Percentiles rank a stretch among this genome's conserved stretches.
These are phyloP conservation scores for Neurospora crassa DNA, from an alignment of 2,329 filamentous ascomycete genomes.

Conservation along the genomic window DNA sequence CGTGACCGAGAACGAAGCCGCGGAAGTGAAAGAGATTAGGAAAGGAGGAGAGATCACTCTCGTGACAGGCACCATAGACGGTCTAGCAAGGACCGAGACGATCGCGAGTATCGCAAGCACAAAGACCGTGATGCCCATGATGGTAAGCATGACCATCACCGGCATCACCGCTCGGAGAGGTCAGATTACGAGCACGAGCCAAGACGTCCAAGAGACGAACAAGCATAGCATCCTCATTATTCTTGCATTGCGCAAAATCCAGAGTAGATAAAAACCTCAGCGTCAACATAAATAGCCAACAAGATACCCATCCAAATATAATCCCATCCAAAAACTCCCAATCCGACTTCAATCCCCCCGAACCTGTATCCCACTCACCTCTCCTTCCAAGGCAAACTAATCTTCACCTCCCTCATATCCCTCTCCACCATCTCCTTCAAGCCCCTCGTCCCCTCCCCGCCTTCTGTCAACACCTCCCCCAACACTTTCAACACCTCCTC, in stretches of 20 bases:
- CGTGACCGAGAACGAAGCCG: not conserved
- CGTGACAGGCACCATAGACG: not conserved
- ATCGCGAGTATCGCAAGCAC: not conserved
- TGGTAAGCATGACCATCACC: not conserved
- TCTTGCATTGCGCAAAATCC: not conserved
- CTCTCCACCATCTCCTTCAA: slow-evolving; percentile 40
- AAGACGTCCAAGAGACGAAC: not conserved
- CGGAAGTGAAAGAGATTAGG: not conserved
- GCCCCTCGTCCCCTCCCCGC: slow-evolving; percentile 32
- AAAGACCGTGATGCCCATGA: not conserved
- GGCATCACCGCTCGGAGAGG: not conserved
- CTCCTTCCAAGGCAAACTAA: slow-evolving; percentile 41
- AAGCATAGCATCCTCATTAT: not conserved
- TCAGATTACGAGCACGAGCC: not conserved
- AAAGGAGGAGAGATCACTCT: not conserved
- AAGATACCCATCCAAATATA: not conserved
- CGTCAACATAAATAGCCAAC: not conserved
- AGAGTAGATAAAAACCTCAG: not conserved
- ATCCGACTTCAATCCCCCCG: not conserved
- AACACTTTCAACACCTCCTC: slow-evolving; percentile 46
- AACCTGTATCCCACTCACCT: not conserved
- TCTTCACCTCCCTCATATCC: slow-evolving; percentile 41
- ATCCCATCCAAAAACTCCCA: not conserved
- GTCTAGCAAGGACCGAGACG: not conserved
- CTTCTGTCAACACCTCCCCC: slow-evolving; percentile 31